These are phyloP conservation scores for Lachnellula cervina DNA, from an alignment of 2,329 filamentous ascomycete genomes.

Conservation along the genomic window DNA sequence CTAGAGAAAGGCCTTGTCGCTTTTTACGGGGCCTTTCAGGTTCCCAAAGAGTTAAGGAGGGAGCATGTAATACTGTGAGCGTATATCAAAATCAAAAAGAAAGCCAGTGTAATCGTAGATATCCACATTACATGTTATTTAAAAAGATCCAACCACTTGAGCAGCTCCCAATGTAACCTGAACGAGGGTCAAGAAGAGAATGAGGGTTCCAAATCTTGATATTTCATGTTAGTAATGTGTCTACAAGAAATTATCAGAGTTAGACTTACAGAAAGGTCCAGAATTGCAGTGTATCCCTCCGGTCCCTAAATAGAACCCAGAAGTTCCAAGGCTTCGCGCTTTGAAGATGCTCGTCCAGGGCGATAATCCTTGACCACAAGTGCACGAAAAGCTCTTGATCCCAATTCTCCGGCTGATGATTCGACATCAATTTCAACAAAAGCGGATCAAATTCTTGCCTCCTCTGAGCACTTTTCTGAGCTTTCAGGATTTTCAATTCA, in stretches of 20 bases:
- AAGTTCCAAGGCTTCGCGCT: conserved; percentile 6
- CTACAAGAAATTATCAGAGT: neutral
- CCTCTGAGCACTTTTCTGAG: neutral
- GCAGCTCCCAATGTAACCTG: conserved; percentile 1
- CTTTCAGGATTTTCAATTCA: neutral
- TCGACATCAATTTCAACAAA: neutral
- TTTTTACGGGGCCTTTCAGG: conserved; percentile 6
- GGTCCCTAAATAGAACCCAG: conserved; percentile 3
- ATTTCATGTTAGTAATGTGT: neutral
- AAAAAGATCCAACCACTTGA: conserved; percentile 4
- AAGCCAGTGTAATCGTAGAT: no score
- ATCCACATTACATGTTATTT: neutral
- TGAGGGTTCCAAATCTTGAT: conserved; percentile 3
- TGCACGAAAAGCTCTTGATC: neutral
- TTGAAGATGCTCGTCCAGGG: conserved; percentile 1
- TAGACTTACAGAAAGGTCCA: conserved; percentile 5
- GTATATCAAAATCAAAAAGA: neutral
- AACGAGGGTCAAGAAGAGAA: conserved; percentile 1
- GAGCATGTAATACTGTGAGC: conserved; percentile 4
- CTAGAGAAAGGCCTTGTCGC: conserved; percentile 2
- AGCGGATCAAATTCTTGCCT: neutral
- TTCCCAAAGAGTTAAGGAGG: conserved; percentile 1
- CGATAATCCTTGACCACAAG: conserved; percentile 3
- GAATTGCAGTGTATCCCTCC: conserved; percentile 4
- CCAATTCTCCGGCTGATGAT: conserved; percentile 1